Percentiles rank a stretch among this genome's conserved stretches.
Evolutionary conservation across 2,329 filamentous ascomycete genomes (phyloP).

Genomic region (Xylariaceae sp.): DNA sequence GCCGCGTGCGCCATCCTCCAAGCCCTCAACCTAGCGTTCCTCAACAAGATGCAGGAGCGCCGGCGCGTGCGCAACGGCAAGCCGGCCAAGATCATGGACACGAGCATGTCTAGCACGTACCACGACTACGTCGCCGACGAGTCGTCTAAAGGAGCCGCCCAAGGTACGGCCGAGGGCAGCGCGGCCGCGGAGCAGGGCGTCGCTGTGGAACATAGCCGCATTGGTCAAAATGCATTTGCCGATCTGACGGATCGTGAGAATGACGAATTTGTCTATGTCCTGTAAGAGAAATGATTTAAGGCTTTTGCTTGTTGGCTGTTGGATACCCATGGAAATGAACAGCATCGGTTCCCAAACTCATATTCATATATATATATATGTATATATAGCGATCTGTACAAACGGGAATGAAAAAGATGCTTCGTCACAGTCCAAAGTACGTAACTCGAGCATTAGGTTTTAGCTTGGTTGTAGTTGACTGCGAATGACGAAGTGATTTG

Average conservation of each 20-base stretch:
- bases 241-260: conserved; percentile 73
- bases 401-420: no score
- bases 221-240: conserved; percentile 58
- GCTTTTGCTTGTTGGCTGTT: not conserved
- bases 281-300: conserved; percentile 12
- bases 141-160: conserved; percentile 61
- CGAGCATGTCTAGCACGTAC: conserved; percentile 65
- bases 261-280: conserved; percentile 64
- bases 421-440: no score
- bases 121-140: conserved; percentile 44
- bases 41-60: conserved; percentile 63
- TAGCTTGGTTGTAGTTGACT: no score
- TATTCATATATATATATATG: no score
- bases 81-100: conserved; percentile 63
- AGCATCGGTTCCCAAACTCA: no score
- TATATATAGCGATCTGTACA: no score
- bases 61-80: conserved; percentile 66
- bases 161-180: conserved; percentile 48
- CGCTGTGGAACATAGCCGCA: conserved; percentile 29
- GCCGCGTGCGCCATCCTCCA: conserved; percentile 61
- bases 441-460: no score
- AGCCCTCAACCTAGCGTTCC: conserved; percentile 58
- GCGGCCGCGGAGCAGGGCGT: conserved; percentile 37
- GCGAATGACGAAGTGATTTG: no score
- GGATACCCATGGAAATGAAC: no score